A percentile compares a stretch with the other conserved stretches of the same genome.
Conservation (phyloP, 306 rosid species). For the Spatholobus suberectus region DNA sequence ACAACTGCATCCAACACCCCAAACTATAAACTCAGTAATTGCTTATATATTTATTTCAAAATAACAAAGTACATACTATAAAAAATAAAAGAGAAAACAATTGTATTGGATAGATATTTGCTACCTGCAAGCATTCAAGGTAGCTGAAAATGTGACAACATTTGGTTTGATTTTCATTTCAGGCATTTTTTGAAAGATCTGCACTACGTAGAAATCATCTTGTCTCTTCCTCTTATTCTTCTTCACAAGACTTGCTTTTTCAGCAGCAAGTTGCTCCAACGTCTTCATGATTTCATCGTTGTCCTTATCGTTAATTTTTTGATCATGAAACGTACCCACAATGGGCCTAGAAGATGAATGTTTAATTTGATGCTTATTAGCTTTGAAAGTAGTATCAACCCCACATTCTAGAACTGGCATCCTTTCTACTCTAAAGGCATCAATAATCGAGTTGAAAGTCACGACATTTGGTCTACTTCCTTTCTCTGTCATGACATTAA, state of each 20-base stretch:
- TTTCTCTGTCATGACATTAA: conserved; percentile 79
- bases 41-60: conserved; percentile 1
- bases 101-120: neutral
- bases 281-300: too few species aligned
- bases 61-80: too few species aligned
- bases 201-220: conserved; percentile 44
- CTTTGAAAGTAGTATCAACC: conserved; percentile 35
- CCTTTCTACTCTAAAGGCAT: conserved; percentile 63
- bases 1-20: conserved; percentile 43
- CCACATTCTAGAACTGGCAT: conserved; percentile 43
- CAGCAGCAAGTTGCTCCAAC: conserved; percentile 60
- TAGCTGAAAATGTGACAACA: conserved; percentile 86
- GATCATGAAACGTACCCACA: too few species aligned
- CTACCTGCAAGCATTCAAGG: conserved; percentile 94
- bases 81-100: neutral
- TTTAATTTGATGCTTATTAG: neutral
- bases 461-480: conserved; percentile 87
- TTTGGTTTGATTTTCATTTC: too few species aligned
- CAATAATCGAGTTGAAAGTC: conserved; percentile 76
- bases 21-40: conserved; percentile 34
- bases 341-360: too few species aligned
- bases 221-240: conserved; percentile 42
- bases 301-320: too few species aligned
- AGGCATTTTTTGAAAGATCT: conserved; percentile 63
- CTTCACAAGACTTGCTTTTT: conserved; percentile 53